These are phyloP conservation scores for Pseudocercospora macadamiae DNA, from an alignment of 2,329 filamentous ascomycete genomes.

Conservation along the genomic window DNA sequence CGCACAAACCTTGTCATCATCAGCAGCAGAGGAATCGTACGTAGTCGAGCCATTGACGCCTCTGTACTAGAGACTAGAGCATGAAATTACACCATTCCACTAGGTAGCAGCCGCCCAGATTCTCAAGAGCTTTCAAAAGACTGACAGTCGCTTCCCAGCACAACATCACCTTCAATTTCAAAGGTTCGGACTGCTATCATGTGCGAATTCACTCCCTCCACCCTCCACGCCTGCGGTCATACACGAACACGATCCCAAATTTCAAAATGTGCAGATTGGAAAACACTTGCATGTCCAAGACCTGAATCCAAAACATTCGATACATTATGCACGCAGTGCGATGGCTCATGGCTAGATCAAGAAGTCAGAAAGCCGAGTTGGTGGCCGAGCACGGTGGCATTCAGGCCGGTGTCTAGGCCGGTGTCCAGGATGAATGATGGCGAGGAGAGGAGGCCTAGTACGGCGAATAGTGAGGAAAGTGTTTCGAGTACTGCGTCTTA, in stretches of 20 bases:
- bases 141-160: no score
- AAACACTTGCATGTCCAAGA: background rate
- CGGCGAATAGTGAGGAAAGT: conserved; percentile 1
- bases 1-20: conserved; percentile 1
- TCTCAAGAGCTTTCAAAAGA: no score
- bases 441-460: background rate
- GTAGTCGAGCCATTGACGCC: no score
- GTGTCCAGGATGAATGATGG: background rate
- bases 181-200: no score
- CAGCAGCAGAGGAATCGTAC: no score
- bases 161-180: no score
- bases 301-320: background rate
- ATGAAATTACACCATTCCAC: no score
- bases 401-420: background rate
- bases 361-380: background rate
- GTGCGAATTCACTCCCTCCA: conserved; percentile 16
- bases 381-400: conserved; percentile 8
- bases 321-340: background rate
- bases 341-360: background rate
- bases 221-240: conserved; percentile 16
- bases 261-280: background rate
- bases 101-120: no score
- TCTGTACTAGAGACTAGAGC: no score
- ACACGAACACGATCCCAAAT: conserved; percentile 14
- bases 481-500: background rate